A percentile compares a stretch with the other conserved stretches of the same genome.
These are phyloP conservation scores for Phaeolepiota aurea DNA, from an alignment of 768 basidiomycete genomes.

Conservation along the genomic window DNA sequence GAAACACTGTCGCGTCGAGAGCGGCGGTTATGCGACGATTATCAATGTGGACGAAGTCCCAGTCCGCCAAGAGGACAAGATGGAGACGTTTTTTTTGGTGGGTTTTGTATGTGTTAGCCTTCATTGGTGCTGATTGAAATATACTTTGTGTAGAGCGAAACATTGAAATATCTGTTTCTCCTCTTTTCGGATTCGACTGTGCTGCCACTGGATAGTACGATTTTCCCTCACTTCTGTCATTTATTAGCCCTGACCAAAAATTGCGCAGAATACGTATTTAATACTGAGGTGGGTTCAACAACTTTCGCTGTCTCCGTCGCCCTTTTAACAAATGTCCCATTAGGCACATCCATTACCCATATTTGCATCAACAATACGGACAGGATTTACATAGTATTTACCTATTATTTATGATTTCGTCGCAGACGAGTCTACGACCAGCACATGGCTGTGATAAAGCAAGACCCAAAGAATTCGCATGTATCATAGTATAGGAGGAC, in stretches of 20 bases:
- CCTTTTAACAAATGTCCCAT: not conserved
- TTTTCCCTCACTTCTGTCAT: not conserved
- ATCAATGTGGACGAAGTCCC: slow-evolving; percentile 77
- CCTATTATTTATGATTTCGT: not conserved
- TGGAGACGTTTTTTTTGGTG: slow-evolving; percentile 96
- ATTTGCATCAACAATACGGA: slow-evolving; percentile 34
- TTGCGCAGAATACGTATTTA: slow-evolving; percentile 73
- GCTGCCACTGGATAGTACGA: slow-evolving; percentile 70
- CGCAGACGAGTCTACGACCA: not conserved
- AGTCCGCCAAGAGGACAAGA: slow-evolving; percentile 68
- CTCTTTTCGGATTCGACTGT: slow-evolving; percentile 74
- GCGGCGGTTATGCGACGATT: slow-evolving; percentile 82
- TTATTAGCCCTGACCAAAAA: not conserved
- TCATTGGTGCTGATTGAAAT: slow-evolving; percentile 1
- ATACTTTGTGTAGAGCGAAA: slow-evolving; percentile 57
- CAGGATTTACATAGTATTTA: slow-evolving; percentile 17
- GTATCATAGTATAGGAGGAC: slow-evolving; percentile 3
- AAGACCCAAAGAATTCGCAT: not conserved
- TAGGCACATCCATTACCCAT: slow-evolving; percentile 48
- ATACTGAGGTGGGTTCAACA: slow-evolving; percentile 52
- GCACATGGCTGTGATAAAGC: not conserved
- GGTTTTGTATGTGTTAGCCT: slow-evolving; percentile 12
- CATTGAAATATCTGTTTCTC: slow-evolving; percentile 87
- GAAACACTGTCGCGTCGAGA: slow-evolving; percentile 65
- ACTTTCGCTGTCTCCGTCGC: not conserved